phyloP scores from a whole-genome alignment of 1,139 yeast genomes.

The Yamadazyma diospyri region DNA sequence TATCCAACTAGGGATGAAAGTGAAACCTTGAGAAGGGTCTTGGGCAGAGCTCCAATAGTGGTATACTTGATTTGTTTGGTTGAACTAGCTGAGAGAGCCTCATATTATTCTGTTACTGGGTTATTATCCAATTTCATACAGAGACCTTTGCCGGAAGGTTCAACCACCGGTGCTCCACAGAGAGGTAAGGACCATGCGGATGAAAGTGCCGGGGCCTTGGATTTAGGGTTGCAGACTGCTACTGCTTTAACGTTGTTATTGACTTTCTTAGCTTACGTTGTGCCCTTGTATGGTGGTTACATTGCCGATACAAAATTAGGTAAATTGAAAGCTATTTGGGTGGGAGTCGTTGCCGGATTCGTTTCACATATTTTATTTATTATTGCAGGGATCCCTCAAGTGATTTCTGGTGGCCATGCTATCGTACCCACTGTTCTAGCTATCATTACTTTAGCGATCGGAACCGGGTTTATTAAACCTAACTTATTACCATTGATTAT shows the following conservation, averaged over 20 bases:
- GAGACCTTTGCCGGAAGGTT: constrained; percentile 49
- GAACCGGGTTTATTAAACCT: constrained; percentile 52
- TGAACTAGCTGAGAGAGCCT: constrained; percentile 47
- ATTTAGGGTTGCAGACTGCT: constrained; percentile 36
- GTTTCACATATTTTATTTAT: constrained; percentile 37
- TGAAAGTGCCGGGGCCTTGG: constrained; percentile 41
- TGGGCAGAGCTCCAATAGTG: constrained; percentile 26
- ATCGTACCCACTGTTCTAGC: constrained; percentile 34
- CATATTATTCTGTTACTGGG: constrained; percentile 42
- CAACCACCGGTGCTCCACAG: constrained; percentile 42
- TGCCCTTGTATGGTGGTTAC: constrained; percentile 44
- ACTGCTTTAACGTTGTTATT: constrained; percentile 37
- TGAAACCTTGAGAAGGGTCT: constrained; percentile 38
- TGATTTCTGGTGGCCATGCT: constrained; percentile 33
- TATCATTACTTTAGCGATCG: constrained; percentile 35
- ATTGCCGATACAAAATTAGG: constrained; percentile 41
- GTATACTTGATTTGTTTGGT: constrained; percentile 38
- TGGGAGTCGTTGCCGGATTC: constrained; percentile 38
- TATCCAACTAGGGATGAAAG: constrained; percentile 42
- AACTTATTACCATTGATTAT: constrained; percentile 48
- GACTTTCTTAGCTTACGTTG: constrained; percentile 39
- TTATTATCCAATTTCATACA: constrained; percentile 42
- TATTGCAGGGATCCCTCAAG: constrained; percentile 38
- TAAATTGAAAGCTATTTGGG: constrained; percentile 39
- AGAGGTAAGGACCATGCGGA: constrained; percentile 23